These are phyloP conservation scores for Pseudozyma tsukubaensis DNA, from an alignment of 1,284 basidiomycete genomes.

Conservation along the genomic window DNA sequence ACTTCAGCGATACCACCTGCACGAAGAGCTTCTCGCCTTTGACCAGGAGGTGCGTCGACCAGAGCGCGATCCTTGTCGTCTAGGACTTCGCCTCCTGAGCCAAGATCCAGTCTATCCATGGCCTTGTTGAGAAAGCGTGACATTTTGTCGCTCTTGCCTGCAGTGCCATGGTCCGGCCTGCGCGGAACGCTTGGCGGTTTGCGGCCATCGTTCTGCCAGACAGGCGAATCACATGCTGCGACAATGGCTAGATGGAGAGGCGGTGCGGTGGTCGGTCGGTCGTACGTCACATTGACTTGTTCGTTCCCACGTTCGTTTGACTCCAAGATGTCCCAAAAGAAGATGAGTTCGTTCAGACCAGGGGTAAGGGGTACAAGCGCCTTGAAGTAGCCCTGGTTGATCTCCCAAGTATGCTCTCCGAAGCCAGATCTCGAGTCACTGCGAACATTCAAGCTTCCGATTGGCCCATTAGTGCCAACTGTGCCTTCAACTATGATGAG, in stretches of 20 bases:
- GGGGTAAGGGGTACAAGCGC: constrained; percentile 36
- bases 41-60: constrained; percentile 36
- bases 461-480: neutral
- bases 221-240: constrained; percentile 37
- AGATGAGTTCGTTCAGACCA: constrained; percentile 29
- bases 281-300: constrained; percentile 14
- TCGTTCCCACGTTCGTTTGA: neutral
- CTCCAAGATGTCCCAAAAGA: constrained; percentile 9
- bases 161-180: neutral
- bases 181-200: constrained; percentile 11
- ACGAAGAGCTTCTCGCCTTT: constrained; percentile 19
- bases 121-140: constrained; percentile 27
- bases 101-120: constrained; percentile 27
- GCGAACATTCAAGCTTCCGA: constrained; percentile 14
- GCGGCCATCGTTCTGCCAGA: constrained; percentile 25
- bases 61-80: constrained; percentile 24
- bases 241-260: constrained; percentile 47
- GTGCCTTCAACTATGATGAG: constrained; percentile 40
- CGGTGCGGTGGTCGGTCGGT: constrained; percentile 13
- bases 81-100: neutral
- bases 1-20: constrained; percentile 35
- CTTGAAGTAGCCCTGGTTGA: constrained; percentile 45
- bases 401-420: constrained; percentile 31
- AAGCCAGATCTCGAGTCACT: constrained; percentile 24
- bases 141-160: constrained; percentile 11